phyloP scores from a whole-genome alignment of 1,139 yeast species.

The Debaryomyces nepalensis region DNA sequence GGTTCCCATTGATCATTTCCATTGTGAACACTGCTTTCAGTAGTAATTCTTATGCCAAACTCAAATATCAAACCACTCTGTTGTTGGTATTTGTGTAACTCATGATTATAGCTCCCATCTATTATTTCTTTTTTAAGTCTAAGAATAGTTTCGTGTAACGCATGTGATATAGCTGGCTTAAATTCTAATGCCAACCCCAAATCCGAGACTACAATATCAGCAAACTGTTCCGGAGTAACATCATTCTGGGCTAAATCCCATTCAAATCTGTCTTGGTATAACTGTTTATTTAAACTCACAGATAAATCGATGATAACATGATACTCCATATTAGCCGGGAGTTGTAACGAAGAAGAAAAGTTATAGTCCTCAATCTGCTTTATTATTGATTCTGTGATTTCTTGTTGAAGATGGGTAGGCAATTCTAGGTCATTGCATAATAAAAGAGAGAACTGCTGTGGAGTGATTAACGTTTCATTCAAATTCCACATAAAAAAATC shows the following conservation, averaged over 20 bases:
- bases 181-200: conserved; percentile 86
- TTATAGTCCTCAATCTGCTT: conserved; percentile 79
- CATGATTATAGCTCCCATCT: conserved; percentile 70
- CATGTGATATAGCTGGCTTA: conserved; percentile 86
- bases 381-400: conserved; percentile 70
- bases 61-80: conserved; percentile 49
- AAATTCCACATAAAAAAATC: conserved; percentile 93
- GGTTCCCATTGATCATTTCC: conserved; percentile 86
- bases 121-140: conserved; percentile 80
- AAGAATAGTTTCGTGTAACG: conserved; percentile 79
- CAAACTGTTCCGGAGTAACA: conserved; percentile 83
- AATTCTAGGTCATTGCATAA: conserved; percentile 84
- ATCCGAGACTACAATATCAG: conserved; percentile 80
- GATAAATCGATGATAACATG: conserved; percentile 83
- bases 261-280: conserved; percentile 91
- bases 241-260: conserved; percentile 81
- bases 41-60: conserved; percentile 48
- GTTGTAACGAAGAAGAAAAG: conserved; percentile 59
- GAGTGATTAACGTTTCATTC: conserved; percentile 77
- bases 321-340: conserved; percentile 65
- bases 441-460: conserved; percentile 80
- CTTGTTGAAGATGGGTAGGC: conserved; percentile 64
- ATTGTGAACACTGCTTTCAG: conserved; percentile 49
- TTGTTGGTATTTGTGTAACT: conserved; percentile 50
- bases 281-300: conserved; percentile 79